Evolutionary conservation across 1,284 basidiomycete species (phyloP), one percentile per base, ranked within the genome.

Genomic region (Cryptococcus hybrid): DNA sequence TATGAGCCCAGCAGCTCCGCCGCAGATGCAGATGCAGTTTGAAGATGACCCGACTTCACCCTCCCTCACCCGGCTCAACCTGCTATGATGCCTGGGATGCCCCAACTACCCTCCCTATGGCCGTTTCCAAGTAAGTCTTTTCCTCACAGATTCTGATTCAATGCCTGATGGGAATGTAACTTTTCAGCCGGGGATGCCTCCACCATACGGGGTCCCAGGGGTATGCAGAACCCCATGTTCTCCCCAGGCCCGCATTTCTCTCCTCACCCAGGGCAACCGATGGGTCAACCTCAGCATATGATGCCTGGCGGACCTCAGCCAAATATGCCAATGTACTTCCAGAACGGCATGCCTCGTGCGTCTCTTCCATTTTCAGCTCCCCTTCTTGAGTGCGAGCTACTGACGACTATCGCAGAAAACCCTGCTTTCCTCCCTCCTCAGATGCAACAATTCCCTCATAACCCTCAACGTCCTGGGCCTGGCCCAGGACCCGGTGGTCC

Each of bases 211-310:
- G 13, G 61, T 66, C 48, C 59, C 64, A 42, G 60, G 40, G 55
- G 67, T 54, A 65, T 71, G 55, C 53, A 56, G 18, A 62, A 52
- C 34, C 66, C 64, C 13, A 76, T 76, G 74, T 75, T 73, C 63
- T 68, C 66, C 3, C 69, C 68, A 37, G 65, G 64, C 8, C 68
- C 64, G 0, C 60, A 60, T 5, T 72, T 61, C 52, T 54, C 61
- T 8, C 70, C 65, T 13, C 57, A 66, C 39, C 69, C 63, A 18
- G 65, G 65, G 9, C 59, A 60, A 38, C 68, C 61, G 50, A 62
- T 63, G 59, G 55, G 49, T 9, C 53, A 47, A 43, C 60, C 57
- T 43, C 56, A 60, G 42, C 67, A 68, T 45, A 64, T 68, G 61
- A 64, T 47, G 52, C 61, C 55, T 55, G 64, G 59, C 54, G 59